These are phyloP conservation scores for Erodium moschatum DNA, from an alignment of 441 rosid genomes.

Conservation along the genomic window DNA sequence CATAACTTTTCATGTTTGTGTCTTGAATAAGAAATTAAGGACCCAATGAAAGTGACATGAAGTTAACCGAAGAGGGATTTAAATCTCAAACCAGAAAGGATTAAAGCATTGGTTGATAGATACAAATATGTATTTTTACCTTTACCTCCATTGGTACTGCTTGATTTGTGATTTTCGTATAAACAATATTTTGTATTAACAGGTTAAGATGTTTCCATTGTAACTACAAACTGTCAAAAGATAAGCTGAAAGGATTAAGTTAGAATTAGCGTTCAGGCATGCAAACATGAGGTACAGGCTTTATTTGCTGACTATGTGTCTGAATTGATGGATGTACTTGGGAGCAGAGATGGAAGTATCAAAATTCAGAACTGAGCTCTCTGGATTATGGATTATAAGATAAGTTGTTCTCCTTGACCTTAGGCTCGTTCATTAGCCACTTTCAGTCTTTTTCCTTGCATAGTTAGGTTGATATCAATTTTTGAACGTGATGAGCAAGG, in stretches of 20 bases:
- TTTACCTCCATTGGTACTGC: not conserved
- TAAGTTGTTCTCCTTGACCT: not conserved
- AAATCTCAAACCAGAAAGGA: not conserved
- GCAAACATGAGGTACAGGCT: not conserved
- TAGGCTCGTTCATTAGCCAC: not conserved
- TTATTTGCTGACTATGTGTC: not conserved
- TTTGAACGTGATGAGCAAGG: not conserved
- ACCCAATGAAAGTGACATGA: not conserved
- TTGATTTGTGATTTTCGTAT: not conserved
- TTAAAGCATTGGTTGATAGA: conserved; percentile 6
- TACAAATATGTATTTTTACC: not conserved
- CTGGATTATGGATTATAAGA: not conserved
- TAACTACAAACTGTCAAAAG: not conserved
- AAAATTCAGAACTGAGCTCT: not conserved
- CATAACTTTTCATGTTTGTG: not conserved
- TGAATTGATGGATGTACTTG: not conserved
- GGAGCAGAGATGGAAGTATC: not conserved
- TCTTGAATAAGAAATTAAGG: not conserved
- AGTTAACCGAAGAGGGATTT: not conserved
- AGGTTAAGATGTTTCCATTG: not conserved
- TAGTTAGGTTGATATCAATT: not conserved
- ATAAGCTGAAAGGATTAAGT: not conserved
- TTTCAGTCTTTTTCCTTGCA: conserved; percentile 5
- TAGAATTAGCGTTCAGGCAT: not conserved
- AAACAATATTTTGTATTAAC: not conserved